These are phyloP conservation scores for Sequoia sempervirens DNA, from an alignment of 75 land plant genomes.

Conservation along the genomic window DNA sequence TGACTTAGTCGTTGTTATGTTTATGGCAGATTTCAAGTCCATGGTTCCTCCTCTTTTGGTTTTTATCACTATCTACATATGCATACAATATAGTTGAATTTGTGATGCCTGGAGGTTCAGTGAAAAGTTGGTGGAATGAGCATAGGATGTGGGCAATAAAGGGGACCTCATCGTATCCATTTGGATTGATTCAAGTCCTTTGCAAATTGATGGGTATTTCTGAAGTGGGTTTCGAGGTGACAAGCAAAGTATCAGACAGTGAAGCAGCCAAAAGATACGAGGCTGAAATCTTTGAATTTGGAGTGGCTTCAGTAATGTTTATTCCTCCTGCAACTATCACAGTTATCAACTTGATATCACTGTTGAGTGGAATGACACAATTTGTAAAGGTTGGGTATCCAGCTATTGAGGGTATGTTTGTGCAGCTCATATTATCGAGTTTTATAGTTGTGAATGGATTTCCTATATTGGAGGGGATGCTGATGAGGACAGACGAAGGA, in stretches of 20 bases:
- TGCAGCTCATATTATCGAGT: constrained; percentile 14
- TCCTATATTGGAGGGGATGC: constrained; percentile 21
- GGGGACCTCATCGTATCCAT: constrained; percentile 16
- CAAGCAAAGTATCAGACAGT: constrained; percentile 30
- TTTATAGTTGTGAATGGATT: constrained; percentile 2
- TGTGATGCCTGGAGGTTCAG: constrained; percentile 13
- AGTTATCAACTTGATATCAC: constrained; percentile 5
- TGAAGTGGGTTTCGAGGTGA: constrained; percentile 26
- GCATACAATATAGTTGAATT: neutral
- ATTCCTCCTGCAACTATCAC: constrained; percentile 7
- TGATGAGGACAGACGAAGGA: too few relatives aligned
- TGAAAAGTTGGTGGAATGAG: constrained; percentile 44
- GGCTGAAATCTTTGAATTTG: constrained; percentile 37
- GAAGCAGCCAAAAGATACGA: constrained; percentile 34
- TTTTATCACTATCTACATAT: neutral
- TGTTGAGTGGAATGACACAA: constrained; percentile 6
- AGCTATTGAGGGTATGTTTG: constrained; percentile 11
- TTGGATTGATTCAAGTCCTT: constrained; percentile 23
- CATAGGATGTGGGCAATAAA: constrained; percentile 47
- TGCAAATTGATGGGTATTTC: constrained; percentile 24
- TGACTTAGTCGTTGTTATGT: neutral
- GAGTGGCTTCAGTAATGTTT: constrained; percentile 19
- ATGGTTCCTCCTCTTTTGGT: constrained; percentile 10
- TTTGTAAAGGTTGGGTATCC: neutral
- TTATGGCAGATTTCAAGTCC: constrained; percentile 20